A percentile compares a stretch with the other conserved stretches of the same genome.
These are phyloP conservation scores for Fremontodendron californicum DNA, from an alignment of 345 rosid species.

Conservation along the genomic window DNA sequence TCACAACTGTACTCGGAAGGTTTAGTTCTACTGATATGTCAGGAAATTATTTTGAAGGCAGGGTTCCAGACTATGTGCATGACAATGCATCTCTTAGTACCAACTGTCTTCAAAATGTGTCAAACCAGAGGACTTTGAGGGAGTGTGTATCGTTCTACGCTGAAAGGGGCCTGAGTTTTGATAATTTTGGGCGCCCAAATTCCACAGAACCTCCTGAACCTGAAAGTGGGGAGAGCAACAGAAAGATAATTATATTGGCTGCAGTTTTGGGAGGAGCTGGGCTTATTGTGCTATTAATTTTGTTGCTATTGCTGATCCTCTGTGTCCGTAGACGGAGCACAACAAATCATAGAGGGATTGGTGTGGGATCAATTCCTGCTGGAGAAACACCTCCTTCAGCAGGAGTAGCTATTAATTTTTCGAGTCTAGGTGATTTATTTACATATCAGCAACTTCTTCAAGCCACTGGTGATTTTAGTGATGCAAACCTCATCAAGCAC, in stretches of 20 bases:
- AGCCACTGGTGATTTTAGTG: constrained; percentile 68
- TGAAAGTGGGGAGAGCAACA: constrained; percentile 40
- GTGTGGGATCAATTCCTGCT: constrained; percentile 55
- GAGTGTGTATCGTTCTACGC: constrained; percentile 67
- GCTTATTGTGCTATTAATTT: constrained; percentile 37
- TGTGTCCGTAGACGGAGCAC: constrained; percentile 43
- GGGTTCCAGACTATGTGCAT: constrained; percentile 55
- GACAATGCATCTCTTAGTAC: constrained; percentile 47
- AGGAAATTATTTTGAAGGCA: constrained; percentile 78
- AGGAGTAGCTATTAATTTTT: constrained; percentile 45
- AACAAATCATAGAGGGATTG: constrained; percentile 43
- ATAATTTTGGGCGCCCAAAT: constrained; percentile 76
- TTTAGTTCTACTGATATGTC: constrained; percentile 53
- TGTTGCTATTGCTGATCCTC: constrained; percentile 36
- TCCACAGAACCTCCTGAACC: constrained; percentile 36
- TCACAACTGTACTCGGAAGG: constrained; percentile 44
- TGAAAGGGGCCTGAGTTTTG: constrained; percentile 58
- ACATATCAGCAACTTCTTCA: constrained; percentile 70
- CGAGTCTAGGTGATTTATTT: constrained; percentile 69
- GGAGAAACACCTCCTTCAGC: constrained; percentile 43
- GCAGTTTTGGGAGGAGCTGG: constrained; percentile 66
- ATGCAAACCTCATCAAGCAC: constrained; percentile 67
- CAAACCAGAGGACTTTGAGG: constrained; percentile 48
- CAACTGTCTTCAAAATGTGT: constrained; percentile 71
- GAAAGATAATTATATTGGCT: constrained; percentile 46